Conservation (phyloP, 345 rosid species). For the Citrus inodora region DNA sequence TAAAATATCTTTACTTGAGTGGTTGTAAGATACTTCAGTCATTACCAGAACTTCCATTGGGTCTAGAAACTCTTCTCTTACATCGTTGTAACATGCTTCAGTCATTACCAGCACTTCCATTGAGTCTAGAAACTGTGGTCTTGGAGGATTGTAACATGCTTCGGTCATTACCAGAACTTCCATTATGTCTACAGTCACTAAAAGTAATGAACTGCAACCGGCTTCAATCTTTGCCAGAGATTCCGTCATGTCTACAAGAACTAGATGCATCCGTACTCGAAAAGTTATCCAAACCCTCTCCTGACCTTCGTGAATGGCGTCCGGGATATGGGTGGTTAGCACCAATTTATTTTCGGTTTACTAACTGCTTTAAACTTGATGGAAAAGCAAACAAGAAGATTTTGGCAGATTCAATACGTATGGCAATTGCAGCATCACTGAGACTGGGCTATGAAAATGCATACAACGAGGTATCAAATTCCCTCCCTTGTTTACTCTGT, state of each 20-base stretch:
- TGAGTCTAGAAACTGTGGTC: accelerated
- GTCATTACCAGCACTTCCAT: too few relatives aligned
- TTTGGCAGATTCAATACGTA: not conserved
- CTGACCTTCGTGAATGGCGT: accelerated
- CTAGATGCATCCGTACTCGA: not conserved
- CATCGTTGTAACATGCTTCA: too few relatives aligned
- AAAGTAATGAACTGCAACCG: not conserved
- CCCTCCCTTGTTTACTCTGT: not conserved
- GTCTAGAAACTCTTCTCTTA: too few relatives aligned
- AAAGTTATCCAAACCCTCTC: not conserved
- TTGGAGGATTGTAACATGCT: too few relatives aligned
- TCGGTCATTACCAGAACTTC: not conserved
- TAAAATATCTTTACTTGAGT: accelerated
- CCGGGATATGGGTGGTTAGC: accelerated
- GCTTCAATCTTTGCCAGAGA: not conserved
- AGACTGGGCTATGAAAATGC: not conserved
- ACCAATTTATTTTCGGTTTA: accelerated
- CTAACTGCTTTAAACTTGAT: not conserved
- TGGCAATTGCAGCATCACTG: not conserved
- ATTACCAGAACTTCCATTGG: too few relatives aligned
- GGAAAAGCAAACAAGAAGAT: not conserved
- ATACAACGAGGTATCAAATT: not conserved
- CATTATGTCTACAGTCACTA: not conserved
- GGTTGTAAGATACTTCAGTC: too few relatives aligned
- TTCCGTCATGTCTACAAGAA: not conserved